Base-by-base conservation (phyloP, 2,329 filamentous ascomycete species). In the Dactylella cylindrospora region DNA sequence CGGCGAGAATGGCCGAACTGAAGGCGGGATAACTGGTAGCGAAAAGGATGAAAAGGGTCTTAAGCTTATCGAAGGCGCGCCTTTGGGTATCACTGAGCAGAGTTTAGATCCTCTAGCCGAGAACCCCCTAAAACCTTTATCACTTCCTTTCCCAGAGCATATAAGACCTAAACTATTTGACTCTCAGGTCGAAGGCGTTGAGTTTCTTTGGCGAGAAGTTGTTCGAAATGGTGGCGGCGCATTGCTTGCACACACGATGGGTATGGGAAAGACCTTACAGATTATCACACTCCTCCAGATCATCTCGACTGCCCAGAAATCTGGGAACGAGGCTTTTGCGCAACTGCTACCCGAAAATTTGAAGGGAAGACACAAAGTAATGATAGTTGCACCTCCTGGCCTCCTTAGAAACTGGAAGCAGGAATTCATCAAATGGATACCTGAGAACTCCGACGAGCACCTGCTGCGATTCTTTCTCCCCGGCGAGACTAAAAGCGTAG, bases 261-360 rank as follows among this genome's bases (percentile, higher is more conserved):
- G 90, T 1, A 74, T 95, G 1, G 90, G 90, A 10, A 95, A 95
- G 74, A 94, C 90, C 0, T 88, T 95, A 84, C 90, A 95, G 74
- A 81, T 89, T 0, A 38, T 57, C 28, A 49, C 43, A 6, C 35
- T 57, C 10, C 15, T 57, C 3, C 31, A 57, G 13, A 5, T 43
- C 2, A 57, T 4, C 70, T 71, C 20, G 89, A 85, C 41, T 13
- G 36, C 20, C 4, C 15, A 31, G n/a, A 49, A 43, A 2, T 43
- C 52, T 0, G 20, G 71, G 0, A 79, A 90, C 49, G 71, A 74
- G 0, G 71, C 74, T 0, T 74, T 91, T 6, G 73, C 72, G 2
- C 74, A 76, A 0, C 88, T 93, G 70, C 79, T 96, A 20, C 89
- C 90, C 0, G 64, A 77, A 10, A 75, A 79, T 38, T 74, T 95